Evolutionary conservation across 345 rosid species (phyloP), one percentile per base, ranked within the genome.

Genomic region (Durio zibethinus): DNA sequence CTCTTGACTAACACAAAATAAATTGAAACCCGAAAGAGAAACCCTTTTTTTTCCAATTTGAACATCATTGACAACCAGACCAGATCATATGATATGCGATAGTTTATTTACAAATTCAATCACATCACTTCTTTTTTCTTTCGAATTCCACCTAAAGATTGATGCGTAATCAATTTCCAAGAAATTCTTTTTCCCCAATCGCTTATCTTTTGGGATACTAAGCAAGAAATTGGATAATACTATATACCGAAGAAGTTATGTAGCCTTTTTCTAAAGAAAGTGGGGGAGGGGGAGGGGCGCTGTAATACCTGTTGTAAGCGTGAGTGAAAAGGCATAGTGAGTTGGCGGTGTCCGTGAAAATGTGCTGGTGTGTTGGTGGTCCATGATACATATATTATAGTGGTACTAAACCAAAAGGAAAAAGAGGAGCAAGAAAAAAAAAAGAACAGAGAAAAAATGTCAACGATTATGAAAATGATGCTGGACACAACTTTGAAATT

Each of bases 331-430:
- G 79, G 79, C 14, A 36, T 52, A 79, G 83, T 70, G 79, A 83
- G 82, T 75, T 83, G 88, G 80, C 80, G 83, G 43, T 75, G 79
- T 87, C 73, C 85, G 81, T 83, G 73, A 70, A 83, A 78, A 74
- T 83, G 88, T 84, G 92, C 84, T 12, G 77, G 87, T 85, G 91
- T 79, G 80, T 62, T 80, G 74, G 90, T 89, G 92, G 92, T 86
- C 90, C 92, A n/a, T n/a, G 83, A 47, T 4, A 7, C 69, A 66
- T 18, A 9, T 31, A 31, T 31, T n/a, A 16, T 35, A 18, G 83
- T 82, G 84, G 87, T 65, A 69, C 80, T 67, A 78, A 77, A 67
- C 73, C 81, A n/a, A 83, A 75, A 83, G 47, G 52, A 47, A 27
- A 64, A 40, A 79, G 33, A n/a, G n/a, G n/a, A n/a, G n/a, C n/a